Conservation (phyloP, 371 early-diverging fungal species). For the Mortierella sp. region DNA sequence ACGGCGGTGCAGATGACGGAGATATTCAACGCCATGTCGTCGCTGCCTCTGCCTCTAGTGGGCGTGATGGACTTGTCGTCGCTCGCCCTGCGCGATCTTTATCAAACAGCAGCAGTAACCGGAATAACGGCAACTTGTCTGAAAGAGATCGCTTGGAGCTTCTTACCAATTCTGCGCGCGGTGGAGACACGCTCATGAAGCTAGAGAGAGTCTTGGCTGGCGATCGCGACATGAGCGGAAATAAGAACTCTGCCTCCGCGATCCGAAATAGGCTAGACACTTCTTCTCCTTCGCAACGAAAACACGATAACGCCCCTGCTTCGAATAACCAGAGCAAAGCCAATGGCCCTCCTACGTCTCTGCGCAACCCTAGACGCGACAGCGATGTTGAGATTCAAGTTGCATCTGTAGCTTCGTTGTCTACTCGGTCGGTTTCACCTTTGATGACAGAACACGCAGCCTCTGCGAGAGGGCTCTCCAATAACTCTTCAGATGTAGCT, state of each 20-base stretch:
- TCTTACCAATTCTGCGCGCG: constrained; percentile 21
- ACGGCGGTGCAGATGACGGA: constrained; percentile 17
- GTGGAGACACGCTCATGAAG: constrained; percentile 36
- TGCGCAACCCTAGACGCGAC: constrained; percentile 32
- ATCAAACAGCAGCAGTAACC: constrained; percentile 20
- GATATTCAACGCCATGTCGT: constrained; percentile 19
- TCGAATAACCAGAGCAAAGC: constrained; percentile 7
- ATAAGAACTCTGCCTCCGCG: not conserved
- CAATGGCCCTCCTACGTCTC: constrained; percentile 18
- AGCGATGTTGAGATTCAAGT: constrained; percentile 56
- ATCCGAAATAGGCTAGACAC: not conserved
- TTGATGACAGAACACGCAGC: constrained; percentile 26
- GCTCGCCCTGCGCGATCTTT: not conserved
- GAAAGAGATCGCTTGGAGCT: constrained; percentile 31
- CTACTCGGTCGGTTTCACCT: constrained; percentile 43
- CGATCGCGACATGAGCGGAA: not conserved
- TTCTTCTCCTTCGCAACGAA: not conserved
- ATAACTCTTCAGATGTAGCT: not conserved
- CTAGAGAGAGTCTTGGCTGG: constrained; percentile 29
- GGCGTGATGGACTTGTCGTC: not conserved
- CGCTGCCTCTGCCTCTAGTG: not conserved
- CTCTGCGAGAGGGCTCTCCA: no score
- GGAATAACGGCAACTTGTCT: not conserved
- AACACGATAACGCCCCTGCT: not conserved
- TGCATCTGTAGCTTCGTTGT: constrained; percentile 42